Base-by-base conservation (phyloP, 1,284 basidiomycete genomes). In the Naganishia cerealis region DNA sequence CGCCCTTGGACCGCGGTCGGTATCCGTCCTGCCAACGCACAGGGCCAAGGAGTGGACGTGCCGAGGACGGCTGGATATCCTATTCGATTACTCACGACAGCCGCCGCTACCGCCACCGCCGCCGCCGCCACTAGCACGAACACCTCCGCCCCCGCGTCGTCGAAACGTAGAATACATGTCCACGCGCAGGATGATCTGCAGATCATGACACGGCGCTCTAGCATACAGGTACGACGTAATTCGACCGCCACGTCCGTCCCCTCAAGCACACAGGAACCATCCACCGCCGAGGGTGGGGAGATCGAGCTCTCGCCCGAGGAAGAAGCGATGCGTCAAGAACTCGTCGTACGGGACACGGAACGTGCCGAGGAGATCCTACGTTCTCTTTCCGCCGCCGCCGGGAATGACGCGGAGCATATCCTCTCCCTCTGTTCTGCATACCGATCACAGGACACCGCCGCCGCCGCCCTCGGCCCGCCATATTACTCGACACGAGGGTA, bases 401-500 rank as follows among this genome's bases (percentile, higher is more conserved):
- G 61, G 3, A 33, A 63, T 1, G 26, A 36, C 42, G 39, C 48
- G 15, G 55, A 56, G 9, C 46, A 43, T 8, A 43, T 68, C 42
- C 40, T 54, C 15, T 40, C 57, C 26, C 38, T 58, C 15, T 18
- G 46, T 21, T 10, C 24, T 15, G 59, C 61, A 18, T 68, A 68
- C 59, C 57, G 67, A 42, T 18, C 54, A 10, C 50, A 58, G 29
- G 59, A 40, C 50, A 33, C 57, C 40, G 36, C 63, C 29, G 43
- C 56, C 39, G 42, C 43, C 38, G 24, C 56, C 10, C 62, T 76
- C 7, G 69, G 77, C 0, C 76, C 77, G 0, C 55, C 70, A 0
- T 73, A 72, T n/a, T 80, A 74, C 71, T 69, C 72, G 0, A 68
- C 72, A 0, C 38, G 67, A 10, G 84, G 87, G 8, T 92, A 88